Evolutionary conservation across 1,139 yeast genomes (phyloP).

Genomic region (Geotrichum candidum): DNA sequence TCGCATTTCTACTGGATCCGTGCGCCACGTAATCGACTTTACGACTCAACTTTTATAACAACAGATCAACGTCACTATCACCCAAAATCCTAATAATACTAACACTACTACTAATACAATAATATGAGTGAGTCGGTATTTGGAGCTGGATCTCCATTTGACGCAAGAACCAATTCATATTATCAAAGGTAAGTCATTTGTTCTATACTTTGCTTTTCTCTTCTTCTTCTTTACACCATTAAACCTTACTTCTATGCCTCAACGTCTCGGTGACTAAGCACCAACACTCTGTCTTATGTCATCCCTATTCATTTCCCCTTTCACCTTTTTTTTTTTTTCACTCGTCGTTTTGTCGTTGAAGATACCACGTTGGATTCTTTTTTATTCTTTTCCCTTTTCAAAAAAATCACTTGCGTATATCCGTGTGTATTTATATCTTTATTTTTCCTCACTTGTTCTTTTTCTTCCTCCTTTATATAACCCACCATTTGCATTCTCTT

Average conservation of each 20-base stretch:
- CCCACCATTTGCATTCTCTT: not conserved
- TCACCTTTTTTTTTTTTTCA: not conserved
- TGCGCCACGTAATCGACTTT: not conserved
- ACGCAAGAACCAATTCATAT: slow-evolving; percentile 5
- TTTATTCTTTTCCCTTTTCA: not conserved
- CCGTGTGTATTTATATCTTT: not conserved
- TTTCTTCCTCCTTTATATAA: not conserved
- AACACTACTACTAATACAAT: not conserved
- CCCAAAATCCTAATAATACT: not conserved
- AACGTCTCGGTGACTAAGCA: not conserved
- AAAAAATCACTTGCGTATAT: not conserved
- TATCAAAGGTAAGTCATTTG: slow-evolving; percentile 5
- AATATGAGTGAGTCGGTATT: slow-evolving; percentile 14
- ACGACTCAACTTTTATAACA: not conserved
- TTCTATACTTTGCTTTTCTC: not conserved
- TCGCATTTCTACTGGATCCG: not conserved
- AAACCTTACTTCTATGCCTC: not conserved
- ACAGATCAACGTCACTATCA: not conserved
- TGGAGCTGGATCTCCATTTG: slow-evolving; percentile 18
- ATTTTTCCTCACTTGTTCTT: not conserved
- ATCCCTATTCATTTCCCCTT: not conserved
- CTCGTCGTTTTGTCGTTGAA: not conserved
- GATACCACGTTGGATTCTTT: slow-evolving; percentile 5
- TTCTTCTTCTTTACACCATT: not conserved
- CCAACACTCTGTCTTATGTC: not conserved